A percentile compares a stretch with the other conserved stretches of the same genome.
Conservation (phyloP, 345 rosid genomes). For the Hypericum perforatum region DNA sequence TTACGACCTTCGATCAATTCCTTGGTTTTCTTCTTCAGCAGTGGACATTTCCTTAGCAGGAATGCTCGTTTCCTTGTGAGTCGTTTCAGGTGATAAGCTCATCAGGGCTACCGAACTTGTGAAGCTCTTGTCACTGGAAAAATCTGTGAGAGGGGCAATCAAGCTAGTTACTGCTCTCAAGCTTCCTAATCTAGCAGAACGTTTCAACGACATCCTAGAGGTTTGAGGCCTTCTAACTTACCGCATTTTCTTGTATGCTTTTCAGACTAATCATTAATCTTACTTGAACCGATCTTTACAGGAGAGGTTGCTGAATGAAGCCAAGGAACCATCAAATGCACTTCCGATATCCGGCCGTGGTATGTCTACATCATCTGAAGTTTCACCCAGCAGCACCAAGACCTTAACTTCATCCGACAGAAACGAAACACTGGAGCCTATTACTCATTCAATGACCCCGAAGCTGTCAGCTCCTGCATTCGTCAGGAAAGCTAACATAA, state of each 20-base stretch:
- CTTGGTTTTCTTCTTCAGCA: too few relatives aligned
- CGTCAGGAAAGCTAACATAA: conserved; percentile 33
- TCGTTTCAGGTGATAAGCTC: conserved; percentile 67
- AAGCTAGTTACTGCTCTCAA: conserved; percentile 79
- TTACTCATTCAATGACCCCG: conserved; percentile 19
- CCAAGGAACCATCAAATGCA: conserved; percentile 20
- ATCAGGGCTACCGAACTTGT: conserved; percentile 72
- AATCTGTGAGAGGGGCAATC: conserved; percentile 82
- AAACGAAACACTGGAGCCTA: conserved; percentile 27
- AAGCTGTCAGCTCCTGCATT: conserved; percentile 39
- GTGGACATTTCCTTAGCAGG: not conserved
- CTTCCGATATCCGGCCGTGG: conserved; percentile 10
- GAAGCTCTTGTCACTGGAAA: conserved; percentile 59
- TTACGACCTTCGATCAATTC: too few relatives aligned
- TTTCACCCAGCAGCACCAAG: conserved; percentile 15
- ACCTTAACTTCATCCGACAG: conserved; percentile 17
- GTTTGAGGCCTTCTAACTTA: conserved; percentile 23
- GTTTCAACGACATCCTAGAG: conserved; percentile 74
- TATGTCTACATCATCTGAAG: conserved; percentile 10
- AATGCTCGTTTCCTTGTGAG: not conserved
- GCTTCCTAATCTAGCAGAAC: conserved; percentile 85
- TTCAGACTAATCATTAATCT: not conserved
- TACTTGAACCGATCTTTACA: conserved; percentile 16
- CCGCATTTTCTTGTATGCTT: not conserved
- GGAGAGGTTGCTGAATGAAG: conserved; percentile 67